Base-by-base conservation (phyloP, 805 yeast genomes). In the Metschnikowia santaceciliae region DNA sequence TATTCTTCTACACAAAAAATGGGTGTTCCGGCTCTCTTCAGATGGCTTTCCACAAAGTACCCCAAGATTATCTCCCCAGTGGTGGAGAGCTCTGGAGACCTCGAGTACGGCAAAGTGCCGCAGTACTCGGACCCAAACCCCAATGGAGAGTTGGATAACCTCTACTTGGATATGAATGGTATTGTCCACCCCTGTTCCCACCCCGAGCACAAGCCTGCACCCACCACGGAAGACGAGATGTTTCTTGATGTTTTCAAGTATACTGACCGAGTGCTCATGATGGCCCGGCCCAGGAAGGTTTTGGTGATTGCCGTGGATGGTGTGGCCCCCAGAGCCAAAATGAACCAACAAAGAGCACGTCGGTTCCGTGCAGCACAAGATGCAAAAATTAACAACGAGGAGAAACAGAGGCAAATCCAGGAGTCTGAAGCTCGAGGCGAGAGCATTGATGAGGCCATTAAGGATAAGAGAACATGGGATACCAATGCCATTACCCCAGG, bases 141-240 rank as follows among this genome's bases (percentile, higher is more conserved):
- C 3, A 94, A 94, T 69, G 99, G 98, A 26, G 99, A 94, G 70
- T 72, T 90, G 44, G 98, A 94, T 66, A 94, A 94, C 65, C 69
- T 94, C 46, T 94, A 94, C 65, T 75, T 94, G 55, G 99, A 94
- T 71, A 94, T 94, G 99, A 94, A 94, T 66, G 99, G 98, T 74
- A 94, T 94, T 63, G 99, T 94, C 4, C 99, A 94, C 74, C 99
- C 99, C 1, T 94, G 98, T 75, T 86, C 97, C 2, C 99, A 94
- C 68, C 99, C 99, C 0, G 99, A 92, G 63, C 88, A 92, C 58
- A 86, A 86, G 59, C 96, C 97, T 0, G 86, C 99, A 0, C 99
- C 99, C 11, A 95, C 84, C 59, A 90, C 92, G 0, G 99, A 94
- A 63, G 96, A 90, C 54, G 97, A 94, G 63, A 94, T 94, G 99